These are phyloP conservation scores for Neonectria hederae DNA, from an alignment of 2,329 filamentous ascomycete species.

Conservation along the genomic window DNA sequence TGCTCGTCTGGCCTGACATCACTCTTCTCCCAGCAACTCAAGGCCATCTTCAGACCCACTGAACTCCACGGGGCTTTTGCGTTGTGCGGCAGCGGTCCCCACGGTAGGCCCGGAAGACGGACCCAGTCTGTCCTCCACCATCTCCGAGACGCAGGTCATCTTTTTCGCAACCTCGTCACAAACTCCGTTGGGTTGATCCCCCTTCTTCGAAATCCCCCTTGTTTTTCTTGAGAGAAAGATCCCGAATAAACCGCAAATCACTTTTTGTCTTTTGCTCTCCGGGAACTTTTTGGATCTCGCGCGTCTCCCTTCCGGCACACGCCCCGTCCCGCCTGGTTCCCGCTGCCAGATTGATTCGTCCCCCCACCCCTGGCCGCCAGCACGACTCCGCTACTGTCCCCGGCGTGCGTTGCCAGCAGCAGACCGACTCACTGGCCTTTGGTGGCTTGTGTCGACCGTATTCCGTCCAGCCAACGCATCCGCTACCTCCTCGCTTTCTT, in stretches of 20 bases:
- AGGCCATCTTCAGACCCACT: conserved; percentile 17
- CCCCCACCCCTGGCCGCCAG: not conserved
- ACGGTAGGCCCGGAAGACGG: conserved; percentile 26
- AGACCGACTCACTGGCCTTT: not conserved
- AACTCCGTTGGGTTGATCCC: conserved; percentile 1
- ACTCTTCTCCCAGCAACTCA: conserved; percentile 9
- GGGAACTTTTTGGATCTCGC: conserved; percentile 8
- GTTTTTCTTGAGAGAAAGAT: conserved; percentile 3
- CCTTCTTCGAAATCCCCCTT: conserved; percentile 13
- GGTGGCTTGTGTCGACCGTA: not conserved
- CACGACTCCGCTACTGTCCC: conserved; percentile 12
- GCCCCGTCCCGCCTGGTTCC: conserved; percentile 19
- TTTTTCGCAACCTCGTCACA: conserved; percentile 31
- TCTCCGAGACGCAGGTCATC: conserved; percentile 36
- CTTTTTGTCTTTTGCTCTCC: not conserved
- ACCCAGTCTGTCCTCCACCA: conserved; percentile 38
- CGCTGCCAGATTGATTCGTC: conserved; percentile 14
- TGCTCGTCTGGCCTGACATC: conserved; percentile 12
- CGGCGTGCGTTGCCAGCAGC: not conserved
- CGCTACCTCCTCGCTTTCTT: not conserved
- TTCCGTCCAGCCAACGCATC: not conserved
- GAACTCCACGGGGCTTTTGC: conserved; percentile 23
- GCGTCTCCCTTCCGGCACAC: conserved; percentile 5
- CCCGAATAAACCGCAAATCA: not conserved
- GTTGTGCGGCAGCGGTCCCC: conserved; percentile 19